Evolutionary conservation across 352 stramenopile genomes (phyloP), one percentile per base, ranked within the genome.

Genomic region (Phytophthora crassamura): DNA sequence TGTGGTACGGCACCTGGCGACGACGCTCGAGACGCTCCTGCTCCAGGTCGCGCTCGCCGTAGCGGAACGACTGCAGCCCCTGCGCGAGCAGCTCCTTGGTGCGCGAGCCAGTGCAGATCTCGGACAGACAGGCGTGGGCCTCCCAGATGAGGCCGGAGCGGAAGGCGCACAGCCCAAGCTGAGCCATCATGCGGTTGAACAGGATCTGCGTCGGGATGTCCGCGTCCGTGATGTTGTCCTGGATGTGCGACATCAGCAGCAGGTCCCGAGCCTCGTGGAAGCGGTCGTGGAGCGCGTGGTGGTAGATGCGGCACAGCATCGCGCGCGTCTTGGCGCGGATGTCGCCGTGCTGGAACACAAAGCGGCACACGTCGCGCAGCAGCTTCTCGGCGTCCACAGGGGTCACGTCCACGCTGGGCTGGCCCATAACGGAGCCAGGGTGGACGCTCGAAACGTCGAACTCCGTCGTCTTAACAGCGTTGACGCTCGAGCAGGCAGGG

Each of bases 271-370:
- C 97, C 57, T 98, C 95, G 61, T 99, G 81, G 86, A 99, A 99
- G n/a, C 96, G 89, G 86, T 99, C 97, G 78, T 99, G 97, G 42
- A 99, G 76, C 18, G 97, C 96, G 74, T 99, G 92, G 80, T 99
- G 94, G 73, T 98, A 99, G 57, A 99, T 98, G 69, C 98, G 95
- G 82, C 96, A 99, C 11, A 99, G 92, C 84, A 99, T 98, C n/a
- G 98, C 97, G 34, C 96, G 88, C 33, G 94, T 98, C 79, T 98
- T 98, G 66, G 85, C 80, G 28, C 88, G 81, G 71, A 98, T 97
- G 51, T 96, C 93, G 25, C 90, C 94, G 75, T 98, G 75, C 64
- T 97, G 87, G 78, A 98, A 98, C 66, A 98, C 89, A 59, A 93
- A 98, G 43, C 89, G 82, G 70, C 92, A 98, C 38, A 98, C 82